Conservation (phyloP, 2,329 filamentous ascomycete species). For the Colletotrichum sp. region DNA sequence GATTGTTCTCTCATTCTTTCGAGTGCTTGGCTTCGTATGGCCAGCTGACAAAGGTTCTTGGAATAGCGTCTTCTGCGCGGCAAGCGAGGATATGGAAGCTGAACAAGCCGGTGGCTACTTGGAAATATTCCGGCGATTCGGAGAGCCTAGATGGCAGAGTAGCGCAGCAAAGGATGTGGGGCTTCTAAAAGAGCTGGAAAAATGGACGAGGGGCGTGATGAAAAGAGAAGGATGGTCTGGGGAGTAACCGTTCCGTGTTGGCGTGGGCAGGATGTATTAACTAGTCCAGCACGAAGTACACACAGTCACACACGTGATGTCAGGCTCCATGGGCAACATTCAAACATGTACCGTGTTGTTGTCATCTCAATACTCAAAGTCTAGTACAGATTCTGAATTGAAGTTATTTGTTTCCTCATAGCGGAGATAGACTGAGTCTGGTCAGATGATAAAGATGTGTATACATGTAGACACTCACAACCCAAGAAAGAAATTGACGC, state of each 20-base stretch:
- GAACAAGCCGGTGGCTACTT: constrained; percentile 40
- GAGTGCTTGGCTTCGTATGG: constrained; percentile 25
- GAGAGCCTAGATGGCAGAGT: constrained; percentile 36
- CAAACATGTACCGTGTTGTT: neutral
- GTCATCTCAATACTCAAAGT: neutral
- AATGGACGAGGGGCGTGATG: constrained; percentile 36
- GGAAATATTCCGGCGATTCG: constrained; percentile 31
- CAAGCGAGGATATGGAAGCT: constrained; percentile 38
- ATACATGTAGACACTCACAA: neutral
- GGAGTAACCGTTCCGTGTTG: neutral
- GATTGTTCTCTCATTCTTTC: neutral
- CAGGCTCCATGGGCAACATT: neutral
- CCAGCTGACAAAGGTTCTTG: constrained; percentile 38
- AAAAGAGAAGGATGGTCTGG: constrained; percentile 31
- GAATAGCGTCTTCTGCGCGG: constrained; percentile 39
- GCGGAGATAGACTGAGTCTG: neutral
- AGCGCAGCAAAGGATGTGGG: constrained; percentile 33
- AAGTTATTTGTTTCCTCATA: neutral
- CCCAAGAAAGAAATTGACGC: neutral
- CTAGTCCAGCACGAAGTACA: neutral
- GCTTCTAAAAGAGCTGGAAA: constrained; percentile 36
- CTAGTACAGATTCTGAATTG: neutral
- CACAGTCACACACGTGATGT: neutral
- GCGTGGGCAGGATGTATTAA: neutral
- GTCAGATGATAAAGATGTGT: neutral